Conservation (phyloP, 768 basidiomycete genomes). For the Russula compacta region DNA sequence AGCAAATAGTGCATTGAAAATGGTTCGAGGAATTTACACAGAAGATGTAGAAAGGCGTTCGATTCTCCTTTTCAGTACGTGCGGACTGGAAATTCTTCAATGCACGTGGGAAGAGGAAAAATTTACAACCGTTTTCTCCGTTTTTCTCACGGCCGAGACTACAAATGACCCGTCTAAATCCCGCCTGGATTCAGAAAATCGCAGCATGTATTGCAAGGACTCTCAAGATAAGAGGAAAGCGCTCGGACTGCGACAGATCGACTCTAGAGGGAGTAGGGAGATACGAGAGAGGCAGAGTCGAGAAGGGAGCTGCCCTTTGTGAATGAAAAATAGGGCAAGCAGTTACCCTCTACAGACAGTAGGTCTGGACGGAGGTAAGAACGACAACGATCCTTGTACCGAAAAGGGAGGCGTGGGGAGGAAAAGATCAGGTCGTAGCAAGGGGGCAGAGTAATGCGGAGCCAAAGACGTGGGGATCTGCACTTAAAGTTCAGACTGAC, state of each 20-base stretch:
- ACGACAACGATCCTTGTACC: neutral
- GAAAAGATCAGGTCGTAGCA: neutral
- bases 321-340: neutral
- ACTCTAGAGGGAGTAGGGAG: neutral
- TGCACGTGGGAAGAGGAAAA: too few species aligned
- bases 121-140: too few species aligned
- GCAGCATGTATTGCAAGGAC: neutral
- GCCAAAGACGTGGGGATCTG: neutral
- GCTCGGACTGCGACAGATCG: neutral
- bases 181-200: too few species aligned
- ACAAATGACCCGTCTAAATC: too few species aligned
- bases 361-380: neutral
- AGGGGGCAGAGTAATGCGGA: neutral
- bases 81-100: too few species aligned
- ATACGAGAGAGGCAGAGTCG: too few species aligned
- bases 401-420: neutral
- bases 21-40: too few species aligned
- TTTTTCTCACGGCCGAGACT: too few species aligned
- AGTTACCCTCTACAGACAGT: neutral
- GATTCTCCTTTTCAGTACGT: too few species aligned
- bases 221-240: neutral
- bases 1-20: too few species aligned
- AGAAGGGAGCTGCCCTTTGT: neutral
- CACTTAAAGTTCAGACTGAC: neutral
- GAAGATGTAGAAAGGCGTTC: too few species aligned